These are phyloP conservation scores for Scedosporium aurantiacum DNA, from an alignment of 2,329 filamentous ascomycete species.

Conservation along the genomic window DNA sequence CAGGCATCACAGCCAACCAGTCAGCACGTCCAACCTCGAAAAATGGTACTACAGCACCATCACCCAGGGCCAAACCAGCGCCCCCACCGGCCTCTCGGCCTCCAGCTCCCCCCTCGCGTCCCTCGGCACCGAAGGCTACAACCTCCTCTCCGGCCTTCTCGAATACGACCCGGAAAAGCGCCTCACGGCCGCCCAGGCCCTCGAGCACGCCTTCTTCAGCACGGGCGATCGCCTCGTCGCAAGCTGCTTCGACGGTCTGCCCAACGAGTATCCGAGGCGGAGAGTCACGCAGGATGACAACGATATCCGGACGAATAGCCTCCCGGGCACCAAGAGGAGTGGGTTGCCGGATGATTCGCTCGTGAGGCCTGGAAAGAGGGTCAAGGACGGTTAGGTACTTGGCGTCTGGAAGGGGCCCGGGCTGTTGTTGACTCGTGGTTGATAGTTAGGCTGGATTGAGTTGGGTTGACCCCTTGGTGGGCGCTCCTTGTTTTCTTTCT, in stretches of 20 bases:
- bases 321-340: conserved; percentile 84
- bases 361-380: conserved; percentile 48
- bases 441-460: neutral
- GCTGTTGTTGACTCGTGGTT: neutral
- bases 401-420: conserved; percentile 9
- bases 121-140: conserved; percentile 67
- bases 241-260: conserved; percentile 86
- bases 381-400: conserved; percentile 36
- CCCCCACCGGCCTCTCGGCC: conserved; percentile 30
- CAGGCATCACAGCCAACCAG: conserved; percentile 17
- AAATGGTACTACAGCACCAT: conserved; percentile 70
- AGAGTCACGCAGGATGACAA: conserved; percentile 92
- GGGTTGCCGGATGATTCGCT: conserved; percentile 72
- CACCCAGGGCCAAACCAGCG: conserved; percentile 42
- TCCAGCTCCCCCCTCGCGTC: conserved; percentile 36
- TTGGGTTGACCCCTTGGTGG: neutral
- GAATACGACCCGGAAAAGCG: conserved; percentile 89
- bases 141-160: conserved; percentile 68
- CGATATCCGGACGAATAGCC: conserved; percentile 80
- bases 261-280: conserved; percentile 79
- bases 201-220: conserved; percentile 85
- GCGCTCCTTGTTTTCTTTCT: too few species aligned
- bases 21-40: conserved; percentile 47
- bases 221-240: conserved; percentile 60
- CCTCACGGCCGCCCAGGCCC: conserved; percentile 73